Evolutionary conservation across 306 rosid genomes (phyloP).

Genomic region (Fragaria nilgerrensis): DNA sequence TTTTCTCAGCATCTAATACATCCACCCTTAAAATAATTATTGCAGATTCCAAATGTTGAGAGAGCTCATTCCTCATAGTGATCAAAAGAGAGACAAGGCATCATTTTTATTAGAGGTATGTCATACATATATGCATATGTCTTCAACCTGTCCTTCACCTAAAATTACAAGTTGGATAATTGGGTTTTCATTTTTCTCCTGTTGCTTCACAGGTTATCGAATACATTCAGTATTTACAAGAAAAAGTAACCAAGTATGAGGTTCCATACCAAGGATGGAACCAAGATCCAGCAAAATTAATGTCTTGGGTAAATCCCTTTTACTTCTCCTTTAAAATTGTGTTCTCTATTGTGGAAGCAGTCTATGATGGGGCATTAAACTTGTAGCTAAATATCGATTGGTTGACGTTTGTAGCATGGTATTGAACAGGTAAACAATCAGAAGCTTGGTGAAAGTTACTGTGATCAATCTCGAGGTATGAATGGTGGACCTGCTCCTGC

Average conservation of each 20-base stretch:
- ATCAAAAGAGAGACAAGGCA: constrained; percentile 98
- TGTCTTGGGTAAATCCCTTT: constrained; percentile 65
- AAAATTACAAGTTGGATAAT: neutral
- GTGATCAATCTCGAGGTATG: constrained; percentile 52
- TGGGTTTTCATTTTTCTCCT: constrained; percentile 4
- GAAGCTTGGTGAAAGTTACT: constrained; percentile 51
- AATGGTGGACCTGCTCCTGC: constrained; percentile 53
- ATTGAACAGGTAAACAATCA: constrained; percentile 60
- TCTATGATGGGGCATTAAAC: neutral
- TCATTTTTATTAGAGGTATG: constrained; percentile 89
- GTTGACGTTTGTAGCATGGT: constrained; percentile 6
- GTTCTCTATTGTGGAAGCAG: constrained; percentile 9
- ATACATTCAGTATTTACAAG: constrained; percentile 87
- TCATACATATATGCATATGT: constrained; percentile 7
- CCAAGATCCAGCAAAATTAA: constrained; percentile 56
- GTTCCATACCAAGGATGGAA: constrained; percentile 79
- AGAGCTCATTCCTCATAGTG: constrained; percentile 90
- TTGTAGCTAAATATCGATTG: neutral
- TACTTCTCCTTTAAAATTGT: constrained; percentile 10
- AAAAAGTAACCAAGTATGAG: constrained; percentile 78
- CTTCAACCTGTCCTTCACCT: neutral
- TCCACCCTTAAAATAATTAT: constrained; percentile 11
- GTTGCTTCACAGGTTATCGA: constrained; percentile 68
- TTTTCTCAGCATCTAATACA: constrained; percentile 12
- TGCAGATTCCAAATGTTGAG: constrained; percentile 93